Evolutionary conservation across 768 basidiomycete genomes (phyloP), one percentile per base, ranked within the genome.

Genomic region (Tylopilus cervinicoccineus): DNA sequence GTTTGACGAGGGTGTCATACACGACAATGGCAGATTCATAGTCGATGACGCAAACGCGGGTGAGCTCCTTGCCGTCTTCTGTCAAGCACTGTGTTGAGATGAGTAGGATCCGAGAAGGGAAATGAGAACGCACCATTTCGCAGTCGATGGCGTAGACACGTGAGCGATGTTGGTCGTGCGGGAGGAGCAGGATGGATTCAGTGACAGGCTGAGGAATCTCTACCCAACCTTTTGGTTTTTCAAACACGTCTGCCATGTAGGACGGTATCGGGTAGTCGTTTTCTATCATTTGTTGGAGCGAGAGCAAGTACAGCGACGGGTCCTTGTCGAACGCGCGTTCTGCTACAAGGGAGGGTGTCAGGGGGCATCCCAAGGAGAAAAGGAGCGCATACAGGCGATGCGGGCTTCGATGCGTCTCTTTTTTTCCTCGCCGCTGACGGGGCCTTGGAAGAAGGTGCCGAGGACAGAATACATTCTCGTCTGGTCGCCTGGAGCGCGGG

Each of bases 191-290:
- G 28, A 71, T 43, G 4, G 68, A 55, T 26, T 66, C 59, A 32
- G 67, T 57, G 2, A 54, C 45, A 0, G 72, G 65, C 48, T 80
- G 67, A 2, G 91, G 86, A 0, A 87, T 92, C 69, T 97, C 90
- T 6, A 88, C 68, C 92, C 92, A 96, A 2, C 84, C 92, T 2
- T 59, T 63, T 6, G 79, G 72, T 60, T 79, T 80, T 55, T 83
- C 67, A 52, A 83, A 83, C 3, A 81, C 70, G 53, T 88, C 83
- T 6, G 85, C 80, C 70, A 93, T 76, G 59, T 94, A 95, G 0
- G 84, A 84, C 7, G 93, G 91, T 43, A 93, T 72, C 0, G 88
- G 90, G 58, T 97, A 98, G 45, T 93, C 91, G 59, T 97, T 92
- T 60, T 97, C 91, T 44, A 89, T 75, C 92, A 97, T 94, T 62